Evolutionary conservation across 208 protist genomes (phyloP).

Genomic region (Crithidia thermophila): DNA sequence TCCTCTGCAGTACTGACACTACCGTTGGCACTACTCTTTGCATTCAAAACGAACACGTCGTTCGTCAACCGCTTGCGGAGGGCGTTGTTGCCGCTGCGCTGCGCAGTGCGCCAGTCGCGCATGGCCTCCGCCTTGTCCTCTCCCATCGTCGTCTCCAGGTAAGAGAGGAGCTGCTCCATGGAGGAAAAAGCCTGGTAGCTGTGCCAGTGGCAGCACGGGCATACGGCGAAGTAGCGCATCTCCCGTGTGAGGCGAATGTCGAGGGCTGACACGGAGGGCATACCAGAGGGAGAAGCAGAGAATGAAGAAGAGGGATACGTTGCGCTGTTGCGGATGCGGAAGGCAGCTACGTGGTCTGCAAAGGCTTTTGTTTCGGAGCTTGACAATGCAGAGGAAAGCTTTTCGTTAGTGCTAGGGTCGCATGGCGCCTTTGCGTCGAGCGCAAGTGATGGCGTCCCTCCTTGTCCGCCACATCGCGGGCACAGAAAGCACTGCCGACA

Average conservation of each 20-base stretch:
- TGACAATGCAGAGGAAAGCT: too few relatives aligned
- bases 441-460: not conserved
- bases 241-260: slow-evolving; percentile 30
- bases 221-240: slow-evolving; percentile 48
- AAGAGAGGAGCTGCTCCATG: slow-evolving; percentile 31
- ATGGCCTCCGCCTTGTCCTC: slow-evolving; percentile 24
- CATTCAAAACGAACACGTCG: too few relatives aligned
- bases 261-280: slow-evolving; percentile 11
- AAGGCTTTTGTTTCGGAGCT: not conserved
- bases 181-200: slow-evolving; percentile 34
- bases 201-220: slow-evolving; percentile 60
- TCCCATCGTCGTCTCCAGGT: slow-evolving; percentile 28
- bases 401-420: too few relatives aligned
- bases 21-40: too few relatives aligned
- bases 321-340: not conserved
- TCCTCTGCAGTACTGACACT: too few relatives aligned
- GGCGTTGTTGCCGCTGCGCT: slow-evolving; percentile 22
- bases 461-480: slow-evolving; percentile 50
- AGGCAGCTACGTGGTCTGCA: not conserved
- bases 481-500: slow-evolving; percentile 58
- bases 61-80: slow-evolving; percentile 16
- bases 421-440: too few relatives aligned
- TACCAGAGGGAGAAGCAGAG: not conserved
- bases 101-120: slow-evolving; percentile 30
- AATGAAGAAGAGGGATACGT: not conserved